These are phyloP conservation scores for Fusarium circinatum DNA, from an alignment of 2,329 filamentous ascomycete genomes.

Conservation along the genomic window DNA sequence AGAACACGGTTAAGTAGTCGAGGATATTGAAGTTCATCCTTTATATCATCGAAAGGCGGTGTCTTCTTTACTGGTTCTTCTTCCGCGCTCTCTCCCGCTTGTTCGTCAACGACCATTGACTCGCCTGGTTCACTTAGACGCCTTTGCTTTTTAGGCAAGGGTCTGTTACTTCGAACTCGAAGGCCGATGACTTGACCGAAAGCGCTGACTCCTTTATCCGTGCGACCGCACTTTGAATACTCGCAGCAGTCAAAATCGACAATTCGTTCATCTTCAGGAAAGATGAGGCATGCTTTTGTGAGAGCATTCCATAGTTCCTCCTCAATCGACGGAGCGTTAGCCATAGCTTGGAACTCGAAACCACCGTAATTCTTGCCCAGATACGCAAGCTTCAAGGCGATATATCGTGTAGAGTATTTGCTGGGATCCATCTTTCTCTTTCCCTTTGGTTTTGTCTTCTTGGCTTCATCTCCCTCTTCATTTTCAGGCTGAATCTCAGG, in stretches of 20 bases:
- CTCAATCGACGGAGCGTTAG: constrained; percentile 83
- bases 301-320: constrained; percentile 94
- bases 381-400: constrained; percentile 95
- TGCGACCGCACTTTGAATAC: constrained; percentile 95
- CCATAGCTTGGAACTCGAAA: constrained; percentile 84
- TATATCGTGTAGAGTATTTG: constrained; percentile 82
- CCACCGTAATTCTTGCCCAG: constrained; percentile 92
- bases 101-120: constrained; percentile 35
- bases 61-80: constrained; percentile 34
- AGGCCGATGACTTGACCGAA: constrained; percentile 95
- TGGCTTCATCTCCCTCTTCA: constrained; percentile 12
- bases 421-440: constrained; percentile 76
- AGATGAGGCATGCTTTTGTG: constrained; percentile 83
- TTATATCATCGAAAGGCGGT: constrained; percentile 69
- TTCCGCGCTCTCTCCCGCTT: constrained; percentile 20
- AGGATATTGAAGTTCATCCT: constrained; percentile 86
- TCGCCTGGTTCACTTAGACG: constrained; percentile 38
- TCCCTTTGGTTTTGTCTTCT: constrained; percentile 51
- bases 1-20: constrained; percentile 87
- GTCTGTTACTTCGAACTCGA: constrained; percentile 81
- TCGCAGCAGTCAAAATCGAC: constrained; percentile 86
- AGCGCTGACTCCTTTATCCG: constrained; percentile 91
- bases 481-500: background rate
- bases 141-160: constrained; percentile 56
- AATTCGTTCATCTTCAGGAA: constrained; percentile 69